These are phyloP conservation scores for Colletotrichum caudatum DNA, from an alignment of 2,329 filamentous ascomycete species.

Conservation along the genomic window DNA sequence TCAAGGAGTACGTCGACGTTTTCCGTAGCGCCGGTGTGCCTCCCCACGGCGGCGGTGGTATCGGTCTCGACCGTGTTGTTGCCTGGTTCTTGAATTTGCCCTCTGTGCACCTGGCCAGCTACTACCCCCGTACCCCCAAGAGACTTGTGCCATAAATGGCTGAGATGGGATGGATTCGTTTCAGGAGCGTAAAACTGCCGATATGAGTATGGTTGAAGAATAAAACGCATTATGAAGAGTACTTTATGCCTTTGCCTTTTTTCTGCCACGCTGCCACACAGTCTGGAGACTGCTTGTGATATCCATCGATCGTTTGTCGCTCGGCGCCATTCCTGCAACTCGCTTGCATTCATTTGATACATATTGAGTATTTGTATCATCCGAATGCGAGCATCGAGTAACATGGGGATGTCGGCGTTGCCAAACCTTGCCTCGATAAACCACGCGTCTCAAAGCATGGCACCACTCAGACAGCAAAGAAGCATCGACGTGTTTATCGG, in stretches of 20 bases:
- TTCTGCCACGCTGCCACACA: not conserved
- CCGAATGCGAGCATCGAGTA: not conserved
- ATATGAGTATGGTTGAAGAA: slow-evolving; percentile 11
- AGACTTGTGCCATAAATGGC: slow-evolving; percentile 63
- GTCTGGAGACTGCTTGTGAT: not conserved
- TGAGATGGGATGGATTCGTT: not conserved
- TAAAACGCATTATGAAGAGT: slow-evolving; percentile 8
- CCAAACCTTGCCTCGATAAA: too few species aligned
- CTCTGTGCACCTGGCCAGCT: slow-evolving; percentile 68
- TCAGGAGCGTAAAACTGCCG: not conserved
- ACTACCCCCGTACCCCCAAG: slow-evolving; percentile 72
- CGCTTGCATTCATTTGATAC: not conserved
- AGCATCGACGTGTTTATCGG: not conserved
- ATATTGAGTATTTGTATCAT: not conserved
- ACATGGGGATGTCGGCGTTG: too few species aligned
- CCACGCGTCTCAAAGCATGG: too few species aligned
- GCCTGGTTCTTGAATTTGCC: slow-evolving; percentile 71
- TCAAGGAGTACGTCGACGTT: slow-evolving; percentile 90
- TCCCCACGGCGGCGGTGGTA: slow-evolving; percentile 91
- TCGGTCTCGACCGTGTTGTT: slow-evolving; percentile 89
- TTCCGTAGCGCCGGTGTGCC: slow-evolving; percentile 86
- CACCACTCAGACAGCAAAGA: too few species aligned
- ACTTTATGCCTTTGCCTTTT: not conserved
- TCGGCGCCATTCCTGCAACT: not conserved
- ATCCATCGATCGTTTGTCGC: not conserved